These are phyloP conservation scores for Aspergillus coremiiformis DNA, from an alignment of 495 filamentous ascomycete species.

Conservation along the genomic window DNA sequence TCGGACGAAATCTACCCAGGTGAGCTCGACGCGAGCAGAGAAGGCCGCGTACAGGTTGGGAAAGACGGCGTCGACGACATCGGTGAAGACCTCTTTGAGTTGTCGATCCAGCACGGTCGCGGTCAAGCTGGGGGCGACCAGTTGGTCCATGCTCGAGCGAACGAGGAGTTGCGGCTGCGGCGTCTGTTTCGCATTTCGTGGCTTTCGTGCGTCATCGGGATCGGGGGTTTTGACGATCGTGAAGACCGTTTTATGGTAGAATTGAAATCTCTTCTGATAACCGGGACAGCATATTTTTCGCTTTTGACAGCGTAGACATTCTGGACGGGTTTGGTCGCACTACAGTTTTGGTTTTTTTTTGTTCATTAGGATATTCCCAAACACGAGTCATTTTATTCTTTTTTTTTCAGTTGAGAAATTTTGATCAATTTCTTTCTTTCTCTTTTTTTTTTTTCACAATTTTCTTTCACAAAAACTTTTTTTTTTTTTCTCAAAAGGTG, in stretches of 20 bases:
- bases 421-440: too few species aligned
- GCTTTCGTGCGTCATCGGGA: too few species aligned
- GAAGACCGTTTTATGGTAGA: constrained; percentile 8
- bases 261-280: constrained; percentile 19
- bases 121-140: constrained; percentile 11
- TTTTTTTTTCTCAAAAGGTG: neutral
- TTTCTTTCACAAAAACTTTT: neutral
- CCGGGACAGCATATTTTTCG: constrained; percentile 25
- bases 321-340: constrained; percentile 27
- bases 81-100: constrained; percentile 17
- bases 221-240: neutral
- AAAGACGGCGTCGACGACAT: constrained; percentile 15
- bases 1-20: constrained; percentile 19
- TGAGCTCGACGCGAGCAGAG: constrained; percentile 10
- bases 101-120: constrained; percentile 12
- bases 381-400: too few species aligned
- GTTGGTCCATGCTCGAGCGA: constrained; percentile 14
- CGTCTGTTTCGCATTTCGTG: neutral
- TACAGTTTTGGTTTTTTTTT: neutral
- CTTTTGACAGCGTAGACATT: constrained; percentile 26
- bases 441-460: too few species aligned
- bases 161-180: neutral
- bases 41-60: constrained; percentile 11
- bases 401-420: too few species aligned
- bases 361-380: neutral